A percentile compares a stretch with the other conserved stretches of the same genome.
Conservation (phyloP, 2,329 filamentous ascomycete genomes). For the Exophiala aquamarina region DNA sequence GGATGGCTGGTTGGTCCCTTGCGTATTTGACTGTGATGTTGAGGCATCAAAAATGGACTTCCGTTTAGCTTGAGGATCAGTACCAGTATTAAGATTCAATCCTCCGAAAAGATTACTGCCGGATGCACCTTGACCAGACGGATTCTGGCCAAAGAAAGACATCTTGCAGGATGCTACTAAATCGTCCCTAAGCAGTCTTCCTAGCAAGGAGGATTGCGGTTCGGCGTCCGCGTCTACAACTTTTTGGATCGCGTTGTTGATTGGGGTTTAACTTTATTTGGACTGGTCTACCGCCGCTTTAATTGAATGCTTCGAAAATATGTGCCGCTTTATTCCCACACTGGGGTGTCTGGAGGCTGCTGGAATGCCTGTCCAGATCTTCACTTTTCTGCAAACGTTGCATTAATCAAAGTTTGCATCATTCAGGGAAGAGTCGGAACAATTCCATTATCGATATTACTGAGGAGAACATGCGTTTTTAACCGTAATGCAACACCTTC, state of each 20-base stretch:
- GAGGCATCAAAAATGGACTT: constrained; percentile 29
- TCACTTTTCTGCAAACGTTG: no score
- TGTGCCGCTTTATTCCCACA: no score
- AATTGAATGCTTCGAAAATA: no score
- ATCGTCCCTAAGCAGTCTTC: background rate
- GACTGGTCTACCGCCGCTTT: no score
- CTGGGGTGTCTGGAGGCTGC: no score
- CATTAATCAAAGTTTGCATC: no score
- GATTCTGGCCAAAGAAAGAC: constrained; percentile 25
- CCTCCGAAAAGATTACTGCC: constrained; percentile 16
- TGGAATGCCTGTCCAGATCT: no score
- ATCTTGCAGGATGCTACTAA: constrained; percentile 11
- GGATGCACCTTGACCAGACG: constrained; percentile 14
- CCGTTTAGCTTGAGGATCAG: constrained; percentile 25
- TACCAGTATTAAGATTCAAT: constrained; percentile 23
- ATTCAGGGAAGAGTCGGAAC: no score
- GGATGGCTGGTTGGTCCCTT: background rate
- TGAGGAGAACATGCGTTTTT: no score
- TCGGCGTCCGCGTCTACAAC: constrained; percentile 4
- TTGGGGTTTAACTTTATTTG: no score
- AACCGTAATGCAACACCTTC: no score
- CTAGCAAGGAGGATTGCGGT: background rate
- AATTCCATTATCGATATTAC: no score
- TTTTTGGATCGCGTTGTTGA: constrained; percentile 1
- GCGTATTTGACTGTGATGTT: constrained; percentile 13